Evolutionary conservation across 2,329 filamentous ascomycete genomes (phyloP).

Genomic region (Claviceps lovelessii): DNA sequence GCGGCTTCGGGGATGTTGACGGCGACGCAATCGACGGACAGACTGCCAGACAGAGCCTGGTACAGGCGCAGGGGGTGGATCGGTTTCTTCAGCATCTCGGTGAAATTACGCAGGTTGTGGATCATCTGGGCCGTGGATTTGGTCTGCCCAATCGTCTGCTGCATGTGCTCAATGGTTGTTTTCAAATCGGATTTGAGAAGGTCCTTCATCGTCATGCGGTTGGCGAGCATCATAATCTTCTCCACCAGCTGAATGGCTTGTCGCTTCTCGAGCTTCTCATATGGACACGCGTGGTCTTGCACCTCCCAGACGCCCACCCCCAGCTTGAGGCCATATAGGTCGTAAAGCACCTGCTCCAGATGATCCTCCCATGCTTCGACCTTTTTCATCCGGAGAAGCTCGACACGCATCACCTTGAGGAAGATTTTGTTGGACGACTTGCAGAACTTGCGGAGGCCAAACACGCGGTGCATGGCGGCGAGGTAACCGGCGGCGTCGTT

Average conservation of each 20-base stretch:
- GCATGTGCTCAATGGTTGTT: slow-evolving; percentile 81
- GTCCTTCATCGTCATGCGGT: slow-evolving; percentile 78
- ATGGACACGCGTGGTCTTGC: slow-evolving; percentile 64
- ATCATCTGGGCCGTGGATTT: slow-evolving; percentile 68
- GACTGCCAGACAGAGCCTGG: slow-evolving; percentile 63
- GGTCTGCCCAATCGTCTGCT: slow-evolving; percentile 66
- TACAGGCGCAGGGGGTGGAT: slow-evolving; percentile 72
- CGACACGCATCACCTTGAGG: slow-evolving; percentile 74
- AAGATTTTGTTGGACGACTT: slow-evolving; percentile 76
- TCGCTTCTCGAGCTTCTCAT: slow-evolving; percentile 63
- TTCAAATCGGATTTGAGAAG: slow-evolving; percentile 84
- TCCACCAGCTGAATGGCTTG: slow-evolving; percentile 73
- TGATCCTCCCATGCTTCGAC: slow-evolving; percentile 77
- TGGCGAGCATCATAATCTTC: slow-evolving; percentile 67
- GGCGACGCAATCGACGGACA: slow-evolving; percentile 56
- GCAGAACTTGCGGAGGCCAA: slow-evolving; percentile 76
- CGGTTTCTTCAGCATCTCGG: slow-evolving; percentile 65
- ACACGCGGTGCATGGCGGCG: slow-evolving; percentile 65
- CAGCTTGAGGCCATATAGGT: slow-evolving; percentile 69
- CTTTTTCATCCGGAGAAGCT: slow-evolving; percentile 61
- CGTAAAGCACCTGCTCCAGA: slow-evolving; percentile 70
- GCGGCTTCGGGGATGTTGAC: slow-evolving; percentile 55
- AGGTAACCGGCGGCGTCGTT: slow-evolving; percentile 69
- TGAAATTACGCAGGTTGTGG: slow-evolving; percentile 77
- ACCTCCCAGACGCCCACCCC: slow-evolving; percentile 51